These are phyloP conservation scores for Sextonia rubra DNA, from an alignment of 164 flowering plant genomes.

Conservation along the genomic window DNA sequence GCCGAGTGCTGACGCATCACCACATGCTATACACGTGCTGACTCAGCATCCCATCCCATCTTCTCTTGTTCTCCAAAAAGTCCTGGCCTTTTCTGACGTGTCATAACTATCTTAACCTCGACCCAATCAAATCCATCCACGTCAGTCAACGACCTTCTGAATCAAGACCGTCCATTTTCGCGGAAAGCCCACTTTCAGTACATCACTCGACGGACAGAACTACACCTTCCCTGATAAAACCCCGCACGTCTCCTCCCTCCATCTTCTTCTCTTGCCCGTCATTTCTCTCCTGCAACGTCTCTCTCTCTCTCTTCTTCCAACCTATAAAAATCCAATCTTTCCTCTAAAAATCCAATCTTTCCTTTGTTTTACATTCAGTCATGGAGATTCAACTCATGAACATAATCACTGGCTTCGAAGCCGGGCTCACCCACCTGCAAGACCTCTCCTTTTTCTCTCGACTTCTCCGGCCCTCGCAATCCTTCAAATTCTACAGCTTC, in stretches of 20 bases:
- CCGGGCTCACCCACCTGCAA: conserved; percentile 33
- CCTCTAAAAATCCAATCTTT: background rate
- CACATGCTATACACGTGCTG: too few species aligned
- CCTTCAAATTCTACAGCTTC: conserved; percentile 26
- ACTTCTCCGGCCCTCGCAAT: conserved; percentile 13
- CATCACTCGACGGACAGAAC: background rate
- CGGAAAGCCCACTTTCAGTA: too few species aligned
- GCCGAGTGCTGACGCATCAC: too few species aligned
- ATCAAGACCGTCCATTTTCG: too few species aligned
- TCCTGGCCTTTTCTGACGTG: too few species aligned
- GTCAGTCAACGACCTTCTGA: too few species aligned
- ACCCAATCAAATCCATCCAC: too few species aligned
- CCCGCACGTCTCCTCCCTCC: background rate
- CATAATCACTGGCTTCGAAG: conserved; percentile 49
- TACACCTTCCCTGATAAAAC: background rate
- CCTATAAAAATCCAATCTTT: background rate
- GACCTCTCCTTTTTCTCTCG: conserved; percentile 44
- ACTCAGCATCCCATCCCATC: too few species aligned
- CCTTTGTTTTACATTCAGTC: too few species aligned
- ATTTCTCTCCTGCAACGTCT: background rate
- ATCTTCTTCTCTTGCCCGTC: background rate
- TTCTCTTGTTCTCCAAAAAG: too few species aligned
- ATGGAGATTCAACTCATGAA: conserved; percentile 59
- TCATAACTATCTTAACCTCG: too few species aligned
- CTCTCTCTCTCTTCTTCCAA: background rate